These are phyloP conservation scores for Diaporthe sp. DNA, from an alignment of 2,329 filamentous ascomycete genomes.

Conservation along the genomic window DNA sequence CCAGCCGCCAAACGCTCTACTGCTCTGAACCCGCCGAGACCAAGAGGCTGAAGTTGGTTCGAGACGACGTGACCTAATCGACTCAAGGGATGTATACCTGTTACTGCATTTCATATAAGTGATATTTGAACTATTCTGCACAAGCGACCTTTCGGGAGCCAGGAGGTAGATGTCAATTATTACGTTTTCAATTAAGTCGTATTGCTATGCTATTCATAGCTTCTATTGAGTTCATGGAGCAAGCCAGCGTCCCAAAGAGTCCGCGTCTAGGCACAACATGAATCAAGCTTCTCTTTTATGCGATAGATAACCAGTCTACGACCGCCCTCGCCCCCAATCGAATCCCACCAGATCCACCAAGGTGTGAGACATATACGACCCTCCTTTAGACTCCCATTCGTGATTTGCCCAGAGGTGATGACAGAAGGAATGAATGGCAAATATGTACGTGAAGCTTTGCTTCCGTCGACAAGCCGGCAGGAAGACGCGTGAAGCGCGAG, in stretches of 20 bases:
- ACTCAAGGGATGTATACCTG: neutral
- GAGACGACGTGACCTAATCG: neutral
- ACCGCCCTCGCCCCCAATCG: neutral
- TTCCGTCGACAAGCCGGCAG: slow-evolving; percentile 24
- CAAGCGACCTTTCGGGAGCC: too few relatives aligned
- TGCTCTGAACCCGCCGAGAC: neutral
- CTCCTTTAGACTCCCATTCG: slow-evolving; percentile 14
- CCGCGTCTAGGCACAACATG: slow-evolving; percentile 4
- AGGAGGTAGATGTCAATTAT: neutral
- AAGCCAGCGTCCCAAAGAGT: neutral
- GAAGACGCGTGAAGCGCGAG: neutral
- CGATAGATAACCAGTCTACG: slow-evolving; percentile 11
- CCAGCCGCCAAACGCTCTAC: neutral
- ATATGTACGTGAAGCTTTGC: slow-evolving; percentile 32
- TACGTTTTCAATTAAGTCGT: neutral
- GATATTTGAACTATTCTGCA: neutral
- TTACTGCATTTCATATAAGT: neutral
- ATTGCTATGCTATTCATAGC: slow-evolving; percentile 25
- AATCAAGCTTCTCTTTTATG: slow-evolving; percentile 6
- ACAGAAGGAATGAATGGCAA: slow-evolving; percentile 24
- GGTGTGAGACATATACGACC: slow-evolving; percentile 4
- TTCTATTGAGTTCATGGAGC: slow-evolving; percentile 11
- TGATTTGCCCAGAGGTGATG: slow-evolving; percentile 3
- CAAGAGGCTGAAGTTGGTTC: too few relatives aligned
- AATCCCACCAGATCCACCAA: neutral